These are phyloP conservation scores for Cryptococcus sp. DNA, from an alignment of 1,284 basidiomycete genomes.

Conservation along the genomic window DNA sequence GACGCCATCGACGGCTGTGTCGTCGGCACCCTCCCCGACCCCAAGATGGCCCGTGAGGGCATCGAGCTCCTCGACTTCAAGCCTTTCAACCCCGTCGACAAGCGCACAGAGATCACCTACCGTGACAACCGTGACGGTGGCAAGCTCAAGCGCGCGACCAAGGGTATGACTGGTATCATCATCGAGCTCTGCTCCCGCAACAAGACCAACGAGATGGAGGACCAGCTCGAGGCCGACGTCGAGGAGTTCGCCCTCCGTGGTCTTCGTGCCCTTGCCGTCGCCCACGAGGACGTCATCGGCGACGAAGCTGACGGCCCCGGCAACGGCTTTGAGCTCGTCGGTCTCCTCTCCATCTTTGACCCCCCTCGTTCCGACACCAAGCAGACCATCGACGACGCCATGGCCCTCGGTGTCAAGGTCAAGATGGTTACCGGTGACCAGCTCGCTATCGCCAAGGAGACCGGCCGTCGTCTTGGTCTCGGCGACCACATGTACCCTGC, in stretches of 20 bases:
- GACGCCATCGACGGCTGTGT: constrained; percentile 93
- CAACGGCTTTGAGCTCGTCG: constrained; percentile 94
- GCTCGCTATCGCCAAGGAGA: constrained; percentile 98
- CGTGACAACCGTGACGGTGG: constrained; percentile 79
- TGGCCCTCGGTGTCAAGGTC: constrained; percentile 92
- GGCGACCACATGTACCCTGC: constrained; percentile 97
- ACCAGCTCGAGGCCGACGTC: constrained; percentile 87
- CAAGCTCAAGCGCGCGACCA: constrained; percentile 95
- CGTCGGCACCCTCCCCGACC: constrained; percentile 72
- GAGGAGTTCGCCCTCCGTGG: constrained; percentile 94
- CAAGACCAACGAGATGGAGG: constrained; percentile 89
- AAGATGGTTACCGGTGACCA: constrained; percentile 99
- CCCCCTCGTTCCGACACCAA: constrained; percentile 98
- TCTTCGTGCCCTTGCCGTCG: constrained; percentile 95
- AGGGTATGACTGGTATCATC: constrained; percentile 98
- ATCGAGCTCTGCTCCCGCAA: constrained; percentile 94
- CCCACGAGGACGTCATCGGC: constrained; percentile 87
- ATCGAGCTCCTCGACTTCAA: constrained; percentile 98
- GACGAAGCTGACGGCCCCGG: constrained; percentile 58
- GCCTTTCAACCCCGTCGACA: constrained; percentile 98
- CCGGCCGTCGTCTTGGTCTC: constrained; percentile 91
- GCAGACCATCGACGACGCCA: constrained; percentile 96
- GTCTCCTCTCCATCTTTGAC: constrained; percentile 96
- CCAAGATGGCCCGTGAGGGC: constrained; percentile 72
- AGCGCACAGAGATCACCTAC: constrained; percentile 98